phyloP scores from a whole-genome alignment of 768 basidiomycete genomes.

The Calocybe indica region DNA sequence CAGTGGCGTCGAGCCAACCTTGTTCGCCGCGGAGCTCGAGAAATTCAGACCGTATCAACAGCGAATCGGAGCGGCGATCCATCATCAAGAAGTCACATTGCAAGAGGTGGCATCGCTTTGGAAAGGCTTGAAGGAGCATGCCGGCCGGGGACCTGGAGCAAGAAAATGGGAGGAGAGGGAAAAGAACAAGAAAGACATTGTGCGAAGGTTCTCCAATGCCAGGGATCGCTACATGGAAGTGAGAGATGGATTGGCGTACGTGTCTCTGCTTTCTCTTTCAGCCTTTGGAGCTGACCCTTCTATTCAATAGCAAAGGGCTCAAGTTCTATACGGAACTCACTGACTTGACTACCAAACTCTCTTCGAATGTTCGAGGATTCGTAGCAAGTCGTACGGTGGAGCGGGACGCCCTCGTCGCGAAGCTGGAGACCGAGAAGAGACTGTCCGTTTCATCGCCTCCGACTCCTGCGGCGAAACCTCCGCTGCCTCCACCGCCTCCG shows the following conservation, averaged over 20 bases:
- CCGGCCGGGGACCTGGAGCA: slow-evolving; percentile 72
- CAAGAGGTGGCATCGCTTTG: slow-evolving; percentile 73
- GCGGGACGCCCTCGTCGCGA: slow-evolving; percentile 58
- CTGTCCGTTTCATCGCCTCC: slow-evolving; percentile 42
- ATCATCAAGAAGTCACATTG: slow-evolving; percentile 67
- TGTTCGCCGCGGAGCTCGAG: slow-evolving; percentile 92
- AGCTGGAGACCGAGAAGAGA: slow-evolving; percentile 69
- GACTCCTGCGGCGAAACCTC: slow-evolving; percentile 43
- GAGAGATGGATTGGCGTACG: slow-evolving; percentile 76
- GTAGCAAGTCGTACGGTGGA: slow-evolving; percentile 61
- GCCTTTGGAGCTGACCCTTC: slow-evolving; percentile 4
- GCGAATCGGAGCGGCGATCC: slow-evolving; percentile 70
- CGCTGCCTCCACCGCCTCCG: slow-evolving; percentile 34
- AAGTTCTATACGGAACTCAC: slow-evolving; percentile 84
- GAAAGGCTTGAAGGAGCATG: slow-evolving; percentile 66
- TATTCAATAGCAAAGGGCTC: slow-evolving; percentile 65
- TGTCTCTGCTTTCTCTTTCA: slow-evolving; percentile 14
- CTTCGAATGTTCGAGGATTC: slow-evolving; percentile 54
- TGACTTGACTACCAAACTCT: slow-evolving; percentile 53
- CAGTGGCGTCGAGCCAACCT: slow-evolving; percentile 71
- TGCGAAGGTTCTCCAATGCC: slow-evolving; percentile 66
- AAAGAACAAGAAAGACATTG: slow-evolving; percentile 69
- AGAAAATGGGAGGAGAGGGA: slow-evolving; percentile 81
- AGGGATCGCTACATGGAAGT: slow-evolving; percentile 85
- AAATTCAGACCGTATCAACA: slow-evolving; percentile 93